Evolutionary conservation across 2,329 filamentous ascomycete genomes (phyloP), one percentile per base, ranked within the genome.

Genomic region (Leptosphaerulina australis): DNA sequence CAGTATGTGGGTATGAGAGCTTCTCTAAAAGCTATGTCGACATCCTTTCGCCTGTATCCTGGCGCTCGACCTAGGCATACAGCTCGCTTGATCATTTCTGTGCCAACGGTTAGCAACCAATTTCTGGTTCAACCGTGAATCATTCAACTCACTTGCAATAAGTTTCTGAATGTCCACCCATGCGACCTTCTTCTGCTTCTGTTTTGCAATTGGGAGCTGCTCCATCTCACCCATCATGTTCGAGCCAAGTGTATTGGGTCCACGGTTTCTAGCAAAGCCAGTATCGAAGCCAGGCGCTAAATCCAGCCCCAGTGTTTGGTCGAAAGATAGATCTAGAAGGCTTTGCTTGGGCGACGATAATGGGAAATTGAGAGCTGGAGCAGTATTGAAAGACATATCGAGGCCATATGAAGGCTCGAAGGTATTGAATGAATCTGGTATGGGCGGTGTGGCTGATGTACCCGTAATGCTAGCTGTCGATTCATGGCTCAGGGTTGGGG

Each of bases 31-130:
- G 76, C 76, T 30, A 59, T 45, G 60, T 79, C 76, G 11, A 79
- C 68, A 58, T 77, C 73, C 34, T 69, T 69, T 36, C 71, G 66
- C 50, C 74, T 68, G 50, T 75, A 79, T 1, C 76, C 76, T 3
- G 77, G 75, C 7, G 72, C 62, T 24, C 75, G 68, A n/a, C 76
- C 76, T 8, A 79, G 65, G 53, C 77, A 79, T 18, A 77, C 68
- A 14, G 59, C 69, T 22, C 68, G 63, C 25, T 67, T 68, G 45
- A 73, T 66, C 7, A 76, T 53, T 24, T 67, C 73, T 76, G 40
- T 22, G 31, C 11, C 4, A 11, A 8, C 22, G n/a, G 59, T 72
- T 55, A 76, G 66, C 39, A 43, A 24, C 31, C 5, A 10, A 8
- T 12, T 5, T 3, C 2, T 34, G 3, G 11, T 11, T 5, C n/a